Evolutionary conservation across 2,329 filamentous ascomycete species (phyloP), one percentile per base, ranked within the genome.

Genomic region (Aspergillus hiratsukae): DNA sequence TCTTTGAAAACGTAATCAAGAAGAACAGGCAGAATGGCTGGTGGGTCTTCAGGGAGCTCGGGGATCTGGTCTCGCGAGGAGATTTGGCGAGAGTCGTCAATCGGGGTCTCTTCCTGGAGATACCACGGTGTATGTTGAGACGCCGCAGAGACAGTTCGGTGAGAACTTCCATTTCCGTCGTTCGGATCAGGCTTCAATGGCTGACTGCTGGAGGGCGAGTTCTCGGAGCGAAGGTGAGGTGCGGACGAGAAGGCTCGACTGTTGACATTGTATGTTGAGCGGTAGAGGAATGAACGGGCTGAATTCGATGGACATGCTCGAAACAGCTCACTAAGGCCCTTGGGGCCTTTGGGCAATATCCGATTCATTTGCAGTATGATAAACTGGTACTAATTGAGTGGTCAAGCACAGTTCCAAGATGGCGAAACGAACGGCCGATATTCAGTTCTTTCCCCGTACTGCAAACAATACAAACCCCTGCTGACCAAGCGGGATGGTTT

Each of bases 1-100:
- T 96, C 89, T 58, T 92, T 84, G 6, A 90, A 91, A 1, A 91
- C 81, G 68, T 91, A 90, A 60, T 91, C 81, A 29, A 97, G 78
- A 53, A 97, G 80, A 2, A 86, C 82, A 27, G 83, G 75, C 4
- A 97, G 79, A 17, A 97, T 80, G 1, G 83, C 76, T 0, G 94
- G 94, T 0, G 91, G 78, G 56, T 87, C 81, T 1, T 80, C 75
- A 0, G 92, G 92, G 0, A 88, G 75, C 19, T 83, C 77, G 29
- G 87, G 87, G 21, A 89, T 76, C 49, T 76, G 73, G 65, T 87
- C 84, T 50, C 79, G 76, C 37, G 81, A 75, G 51, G 79, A 76
- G 43, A 83, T 66, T 3, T 76, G 70, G 37, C 71, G 69, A n/a
- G 76, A 68, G 31, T 75, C 68, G 8, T 69, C 59, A 6, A 66